Conservation (phyloP, 108 stramenopile genomes). For the Nannochloropsis gaditana region DNA sequence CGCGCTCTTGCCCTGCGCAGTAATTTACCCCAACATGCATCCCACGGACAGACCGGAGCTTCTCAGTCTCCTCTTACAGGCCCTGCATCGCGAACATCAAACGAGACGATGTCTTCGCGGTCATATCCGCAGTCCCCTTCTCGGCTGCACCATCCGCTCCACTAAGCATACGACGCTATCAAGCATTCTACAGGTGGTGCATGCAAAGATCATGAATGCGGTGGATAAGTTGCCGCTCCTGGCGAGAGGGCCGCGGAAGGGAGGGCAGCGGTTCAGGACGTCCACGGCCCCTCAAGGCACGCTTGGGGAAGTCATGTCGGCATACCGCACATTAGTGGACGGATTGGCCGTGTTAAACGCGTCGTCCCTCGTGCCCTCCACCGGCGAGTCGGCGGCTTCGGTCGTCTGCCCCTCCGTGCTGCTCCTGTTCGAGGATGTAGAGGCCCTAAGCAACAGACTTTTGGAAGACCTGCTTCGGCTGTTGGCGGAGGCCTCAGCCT, state of each 20-base stretch:
- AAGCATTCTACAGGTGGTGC: not conserved
- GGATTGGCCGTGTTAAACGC: not conserved
- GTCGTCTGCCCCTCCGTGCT: not conserved
- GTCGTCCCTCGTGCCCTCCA: not conserved
- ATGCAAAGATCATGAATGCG: not conserved
- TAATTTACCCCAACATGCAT: conserved; percentile 11
- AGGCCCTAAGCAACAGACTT: not conserved
- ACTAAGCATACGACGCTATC: not conserved
- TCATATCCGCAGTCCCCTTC: not conserved
- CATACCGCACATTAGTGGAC: conserved; percentile 16
- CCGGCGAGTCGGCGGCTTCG: not conserved
- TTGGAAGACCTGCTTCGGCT: conserved; percentile 8
- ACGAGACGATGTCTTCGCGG: not conserved
- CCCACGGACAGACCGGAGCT: not conserved
- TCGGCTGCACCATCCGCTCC: not conserved
- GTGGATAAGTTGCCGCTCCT: not conserved
- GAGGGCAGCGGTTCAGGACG: not conserved
- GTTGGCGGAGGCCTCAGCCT: not conserved
- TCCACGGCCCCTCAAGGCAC: not conserved
- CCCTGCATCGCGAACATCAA: not conserved
- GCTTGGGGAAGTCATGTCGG: not conserved
- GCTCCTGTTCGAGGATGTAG: conserved; percentile 3
- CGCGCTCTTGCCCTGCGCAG: not conserved
- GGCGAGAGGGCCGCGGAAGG: not conserved
- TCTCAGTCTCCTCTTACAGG: not conserved